A percentile compares a stretch with the other conserved stretches of the same genome.
Evolutionary conservation across 495 filamentous ascomycete genomes (phyloP).

Genomic region (Aspergillus heteromorphus): DNA sequence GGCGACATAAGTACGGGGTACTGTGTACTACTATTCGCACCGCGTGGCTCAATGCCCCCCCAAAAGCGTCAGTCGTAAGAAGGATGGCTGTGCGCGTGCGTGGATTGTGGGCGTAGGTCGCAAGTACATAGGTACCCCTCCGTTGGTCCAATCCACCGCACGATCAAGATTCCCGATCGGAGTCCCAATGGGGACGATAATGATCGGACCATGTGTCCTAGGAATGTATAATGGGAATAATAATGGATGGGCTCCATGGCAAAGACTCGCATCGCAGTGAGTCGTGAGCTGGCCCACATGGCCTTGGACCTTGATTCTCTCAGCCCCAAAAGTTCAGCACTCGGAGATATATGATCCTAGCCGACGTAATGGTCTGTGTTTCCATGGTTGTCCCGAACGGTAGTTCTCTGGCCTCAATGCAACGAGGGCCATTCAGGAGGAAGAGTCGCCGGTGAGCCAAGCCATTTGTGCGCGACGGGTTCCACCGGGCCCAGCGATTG

Average conservation of each 20-base stretch:
- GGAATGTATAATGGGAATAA: not conserved
- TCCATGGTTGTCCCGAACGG: slow-evolving; percentile 14
- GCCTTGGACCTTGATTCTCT: not conserved
- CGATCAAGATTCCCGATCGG: not conserved
- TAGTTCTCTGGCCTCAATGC: slow-evolving; percentile 8
- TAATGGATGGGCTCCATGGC: too few species aligned
- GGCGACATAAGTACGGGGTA: not conserved
- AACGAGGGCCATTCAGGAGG: not conserved
- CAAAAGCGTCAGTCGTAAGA: not conserved
- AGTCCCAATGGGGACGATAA: not conserved
- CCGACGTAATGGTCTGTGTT: slow-evolving; percentile 3
- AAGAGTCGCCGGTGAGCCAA: not conserved
- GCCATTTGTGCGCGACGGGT: slow-evolving; percentile 1
- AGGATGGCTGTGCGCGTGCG: not conserved
- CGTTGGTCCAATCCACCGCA: not conserved
- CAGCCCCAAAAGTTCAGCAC: not conserved
- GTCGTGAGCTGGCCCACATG: not conserved
- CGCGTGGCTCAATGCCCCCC: not conserved
- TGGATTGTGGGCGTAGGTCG: not conserved
- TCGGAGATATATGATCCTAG: not conserved
- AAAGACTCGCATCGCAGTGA: not conserved
- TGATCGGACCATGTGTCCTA: not conserved
- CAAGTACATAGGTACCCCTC: too few species aligned
- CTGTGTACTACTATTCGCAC: not conserved
- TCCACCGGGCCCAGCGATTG: slow-evolving; percentile 1